These are phyloP conservation scores for Gossypium turneri DNA, from an alignment of 345 rosid species.

Conservation along the genomic window DNA sequence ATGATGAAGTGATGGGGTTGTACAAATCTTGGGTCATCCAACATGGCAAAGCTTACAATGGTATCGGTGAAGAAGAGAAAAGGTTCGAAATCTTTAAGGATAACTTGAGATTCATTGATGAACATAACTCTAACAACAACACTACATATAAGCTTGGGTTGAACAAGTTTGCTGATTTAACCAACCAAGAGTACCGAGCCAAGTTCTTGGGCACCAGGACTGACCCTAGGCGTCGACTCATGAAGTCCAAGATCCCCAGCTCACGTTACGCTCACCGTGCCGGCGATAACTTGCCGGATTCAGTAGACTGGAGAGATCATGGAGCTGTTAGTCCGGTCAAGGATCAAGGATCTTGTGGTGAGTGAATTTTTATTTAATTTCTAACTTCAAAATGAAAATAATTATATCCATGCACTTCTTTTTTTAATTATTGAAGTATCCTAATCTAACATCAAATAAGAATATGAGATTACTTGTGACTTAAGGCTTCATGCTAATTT, in stretches of 20 bases:
- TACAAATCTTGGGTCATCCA: constrained; percentile 60
- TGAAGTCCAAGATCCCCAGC: constrained; percentile 41
- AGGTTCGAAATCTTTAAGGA: constrained; percentile 76
- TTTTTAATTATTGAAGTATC: too few relatives aligned
- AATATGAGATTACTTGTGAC: too few relatives aligned
- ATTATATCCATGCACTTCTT: too few relatives aligned
- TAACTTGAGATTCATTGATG: constrained; percentile 66
- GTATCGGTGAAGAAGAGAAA: constrained; percentile 46
- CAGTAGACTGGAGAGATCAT: constrained; percentile 69
- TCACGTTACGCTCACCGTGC: constrained; percentile 34
- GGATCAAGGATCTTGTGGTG: constrained; percentile 85
- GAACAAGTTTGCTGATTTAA: constrained; percentile 48
- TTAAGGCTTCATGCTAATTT: too few relatives aligned
- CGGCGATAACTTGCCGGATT: constrained; percentile 50
- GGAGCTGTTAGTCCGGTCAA: constrained; percentile 77
- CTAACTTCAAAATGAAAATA: too few relatives aligned
- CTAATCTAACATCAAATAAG: too few relatives aligned
- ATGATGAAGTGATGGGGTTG: constrained; percentile 62
- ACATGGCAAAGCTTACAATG: constrained; percentile 58
- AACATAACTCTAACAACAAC: constrained; percentile 51
- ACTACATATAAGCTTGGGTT: constrained; percentile 51
- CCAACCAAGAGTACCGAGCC: constrained; percentile 74
- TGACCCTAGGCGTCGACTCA: constrained; percentile 36
- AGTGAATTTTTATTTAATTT: constrained; percentile 13
- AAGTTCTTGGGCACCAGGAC: constrained; percentile 41